These are phyloP conservation scores for Rhizopus stolonifer DNA, from an alignment of 371 early-diverging fungal genomes.

Conservation along the genomic window DNA sequence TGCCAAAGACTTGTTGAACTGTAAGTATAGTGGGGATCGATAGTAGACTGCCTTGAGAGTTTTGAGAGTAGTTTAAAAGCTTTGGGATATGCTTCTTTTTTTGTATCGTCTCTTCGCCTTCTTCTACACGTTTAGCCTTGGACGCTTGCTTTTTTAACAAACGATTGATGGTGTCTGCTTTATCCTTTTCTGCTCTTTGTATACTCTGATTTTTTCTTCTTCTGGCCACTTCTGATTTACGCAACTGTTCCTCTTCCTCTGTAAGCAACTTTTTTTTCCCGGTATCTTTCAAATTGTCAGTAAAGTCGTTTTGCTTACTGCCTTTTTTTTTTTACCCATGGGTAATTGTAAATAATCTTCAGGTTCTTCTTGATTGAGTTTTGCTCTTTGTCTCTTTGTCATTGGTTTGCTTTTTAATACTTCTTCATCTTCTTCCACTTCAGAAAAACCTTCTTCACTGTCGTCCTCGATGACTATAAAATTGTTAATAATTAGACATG, in stretches of 20 bases:
- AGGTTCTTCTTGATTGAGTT: constrained; percentile 52
- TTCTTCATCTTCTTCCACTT: constrained; percentile 45
- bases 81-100: constrained; percentile 27
- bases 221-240: constrained; percentile 72
- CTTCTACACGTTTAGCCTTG: constrained; percentile 61
- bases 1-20: constrained; percentile 33
- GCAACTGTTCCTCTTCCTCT: constrained; percentile 67
- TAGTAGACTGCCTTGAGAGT: constrained; percentile 23
- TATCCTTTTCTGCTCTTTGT: constrained; percentile 75
- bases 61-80: constrained; percentile 29
- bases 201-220: constrained; percentile 76
- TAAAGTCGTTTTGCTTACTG: not conserved
- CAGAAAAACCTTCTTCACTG: constrained; percentile 1
- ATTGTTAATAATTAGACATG: not conserved
- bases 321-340: constrained; percentile 40
- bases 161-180: constrained; percentile 75
- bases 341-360: constrained; percentile 72
- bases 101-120: constrained; percentile 32
- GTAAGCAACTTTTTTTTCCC: constrained; percentile 65
- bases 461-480: constrained; percentile 6
- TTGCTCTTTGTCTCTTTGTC: constrained; percentile 75
- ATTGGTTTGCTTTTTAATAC: constrained; percentile 51
- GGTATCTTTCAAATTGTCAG: constrained; percentile 25
- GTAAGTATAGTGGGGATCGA: constrained; percentile 30
- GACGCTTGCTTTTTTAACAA: constrained; percentile 75